These are phyloP conservation scores for Neonectria punicea DNA, from an alignment of 2,329 filamentous ascomycete species.

Conservation along the genomic window DNA sequence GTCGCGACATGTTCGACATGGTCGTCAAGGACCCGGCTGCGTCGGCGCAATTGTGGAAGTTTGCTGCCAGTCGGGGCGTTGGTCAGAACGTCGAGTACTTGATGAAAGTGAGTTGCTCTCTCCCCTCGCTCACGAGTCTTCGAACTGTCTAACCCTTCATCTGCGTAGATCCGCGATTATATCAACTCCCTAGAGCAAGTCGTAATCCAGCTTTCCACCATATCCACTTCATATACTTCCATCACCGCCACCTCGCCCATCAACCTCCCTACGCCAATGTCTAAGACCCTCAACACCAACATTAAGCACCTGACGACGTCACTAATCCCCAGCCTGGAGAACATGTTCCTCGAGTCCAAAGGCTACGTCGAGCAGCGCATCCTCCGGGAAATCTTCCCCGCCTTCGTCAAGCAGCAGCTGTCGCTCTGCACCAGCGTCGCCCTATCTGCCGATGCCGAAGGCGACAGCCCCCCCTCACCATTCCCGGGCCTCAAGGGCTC, in stretches of 20 bases:
- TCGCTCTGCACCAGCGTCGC: slow-evolving; percentile 57
- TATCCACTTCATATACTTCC: slow-evolving; percentile 57
- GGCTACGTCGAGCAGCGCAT: slow-evolving; percentile 57
- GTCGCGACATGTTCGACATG: slow-evolving; percentile 60
- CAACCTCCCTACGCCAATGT: slow-evolving; percentile 53
- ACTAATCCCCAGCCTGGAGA: slow-evolving; percentile 58
- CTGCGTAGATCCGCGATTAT: slow-evolving; percentile 55
- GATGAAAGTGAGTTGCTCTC: slow-evolving; percentile 53
- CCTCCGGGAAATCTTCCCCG: slow-evolving; percentile 59
- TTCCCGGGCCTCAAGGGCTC: slow-evolving; percentile 68
- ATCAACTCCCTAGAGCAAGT: slow-evolving; percentile 56
- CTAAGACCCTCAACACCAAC: slow-evolving; percentile 56
- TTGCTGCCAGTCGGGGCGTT: slow-evolving; percentile 58
- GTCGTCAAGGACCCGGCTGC: slow-evolving; percentile 61
- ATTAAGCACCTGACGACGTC: slow-evolving; percentile 57
- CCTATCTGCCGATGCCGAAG: slow-evolving; percentile 51
- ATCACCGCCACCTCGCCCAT: slow-evolving; percentile 56
- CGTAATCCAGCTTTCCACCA: slow-evolving; percentile 49
- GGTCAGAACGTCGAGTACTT: slow-evolving; percentile 64
- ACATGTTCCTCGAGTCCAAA: slow-evolving; percentile 55
- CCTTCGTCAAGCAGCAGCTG: slow-evolving; percentile 64
- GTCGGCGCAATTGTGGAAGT: slow-evolving; percentile 58
- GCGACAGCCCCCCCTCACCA: slow-evolving; percentile 42
- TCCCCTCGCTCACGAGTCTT: not conserved
- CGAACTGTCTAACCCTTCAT: slow-evolving; percentile 9